Evolutionary conservation across 768 basidiomycete genomes (phyloP), one percentile per base, ranked within the genome.

Genomic region (Boletales sp.): DNA sequence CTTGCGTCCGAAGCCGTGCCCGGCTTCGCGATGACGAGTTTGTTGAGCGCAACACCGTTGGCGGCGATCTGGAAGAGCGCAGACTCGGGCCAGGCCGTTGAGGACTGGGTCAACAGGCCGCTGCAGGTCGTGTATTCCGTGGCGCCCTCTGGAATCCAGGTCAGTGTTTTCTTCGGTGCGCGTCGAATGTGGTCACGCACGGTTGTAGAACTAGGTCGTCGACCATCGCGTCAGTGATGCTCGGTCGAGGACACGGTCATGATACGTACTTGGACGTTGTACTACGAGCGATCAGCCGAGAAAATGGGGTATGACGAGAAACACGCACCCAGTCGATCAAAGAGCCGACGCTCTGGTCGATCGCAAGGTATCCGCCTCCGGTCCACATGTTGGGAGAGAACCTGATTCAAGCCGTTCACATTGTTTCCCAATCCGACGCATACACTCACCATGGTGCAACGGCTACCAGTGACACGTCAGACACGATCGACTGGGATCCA

Each of bases 81-180:
- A 0, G 83, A 75, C 35, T 82, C 47, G 9, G 87, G 88, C 81
- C 81, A 88, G 34, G 69, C 62, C 47, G 66, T 72, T 4, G 83
- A 82, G 8, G 84, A 87, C 1, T 74, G 63, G 4, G 71, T 80
- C 43, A 89, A 67, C 27, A 91, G 77, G 36, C 74, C 76, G 24
- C 61, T 43, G 62, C 85, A 87, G 27, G 81, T 83, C 8, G 81
- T 82, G 61, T 86, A 87, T 58, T 85, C 85, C 13, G 66, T 68
- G 17, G 69, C 56, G 39, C 83, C 84, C 75, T 86, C 84, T 85
- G 62, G 14, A n/a, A 4, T 15, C 4, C 24, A 6, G 24, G 24
- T 27, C 24, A 27, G 24, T 27, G 4, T 5, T 27, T 27, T 27
- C 7, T 27, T 27, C 24, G 24, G 7, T 27, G 24, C 24, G 6